These are phyloP conservation scores for Apodospora peruviana DNA, from an alignment of 495 filamentous ascomycete genomes.

Conservation along the genomic window DNA sequence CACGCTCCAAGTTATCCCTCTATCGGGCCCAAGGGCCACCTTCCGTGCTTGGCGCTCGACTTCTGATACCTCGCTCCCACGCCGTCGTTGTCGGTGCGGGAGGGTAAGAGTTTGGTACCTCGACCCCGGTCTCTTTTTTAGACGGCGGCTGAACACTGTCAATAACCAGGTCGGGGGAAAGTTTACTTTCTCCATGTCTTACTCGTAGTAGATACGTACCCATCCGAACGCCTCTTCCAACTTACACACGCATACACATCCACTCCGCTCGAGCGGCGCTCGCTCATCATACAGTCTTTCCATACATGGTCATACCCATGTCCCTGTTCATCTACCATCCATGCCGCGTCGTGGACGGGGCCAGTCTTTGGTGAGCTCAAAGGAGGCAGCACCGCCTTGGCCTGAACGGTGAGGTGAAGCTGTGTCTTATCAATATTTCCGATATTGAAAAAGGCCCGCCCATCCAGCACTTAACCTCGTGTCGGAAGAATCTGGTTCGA, in stretches of 20 bases:
- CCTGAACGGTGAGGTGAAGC: constrained; percentile 9
- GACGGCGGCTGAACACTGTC: constrained; percentile 21
- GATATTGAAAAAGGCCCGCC: constrained; percentile 22
- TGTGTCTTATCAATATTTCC: constrained; percentile 20
- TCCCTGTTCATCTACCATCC: constrained; percentile 5
- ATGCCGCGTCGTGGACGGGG: not conserved
- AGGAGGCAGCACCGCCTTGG: constrained; percentile 14
- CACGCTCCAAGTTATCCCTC: not conserved
- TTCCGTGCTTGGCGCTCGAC: constrained; percentile 9
- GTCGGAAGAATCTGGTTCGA: constrained; percentile 14
- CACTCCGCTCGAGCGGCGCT: constrained; percentile 4
- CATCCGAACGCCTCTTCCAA: not conserved
- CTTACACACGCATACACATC: not conserved
- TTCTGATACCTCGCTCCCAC: constrained; percentile 1
- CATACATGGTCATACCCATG: constrained; percentile 13
- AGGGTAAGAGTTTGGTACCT: constrained; percentile 7
- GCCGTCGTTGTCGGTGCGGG: constrained; percentile 7
- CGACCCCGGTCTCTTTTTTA: constrained; percentile 11
- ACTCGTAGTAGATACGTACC: constrained; percentile 16
- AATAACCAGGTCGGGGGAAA: constrained; percentile 19
- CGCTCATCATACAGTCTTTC: not conserved
- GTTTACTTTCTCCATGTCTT: constrained; percentile 21
- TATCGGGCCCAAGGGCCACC: constrained; percentile 9
- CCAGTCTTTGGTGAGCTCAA: constrained; percentile 15
- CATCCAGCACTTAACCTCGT: constrained; percentile 13